Conservation (phyloP, 345 rosid species). For the Citrus maxima region DNA sequence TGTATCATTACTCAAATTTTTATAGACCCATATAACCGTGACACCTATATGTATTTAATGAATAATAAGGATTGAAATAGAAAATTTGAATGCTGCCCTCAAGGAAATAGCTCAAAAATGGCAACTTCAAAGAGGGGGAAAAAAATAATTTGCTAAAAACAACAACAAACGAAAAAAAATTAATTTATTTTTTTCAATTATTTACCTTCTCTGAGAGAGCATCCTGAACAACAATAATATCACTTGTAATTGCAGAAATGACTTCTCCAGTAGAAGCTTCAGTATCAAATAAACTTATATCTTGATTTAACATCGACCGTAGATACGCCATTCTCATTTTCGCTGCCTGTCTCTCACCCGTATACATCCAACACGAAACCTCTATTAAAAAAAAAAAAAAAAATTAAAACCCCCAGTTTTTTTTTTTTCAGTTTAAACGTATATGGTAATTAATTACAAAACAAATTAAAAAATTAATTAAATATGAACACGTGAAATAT, state of each 20-base stretch:
- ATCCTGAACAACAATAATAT: conserved; percentile 85
- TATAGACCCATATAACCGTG: not conserved
- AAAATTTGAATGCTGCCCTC: too few relatives aligned
- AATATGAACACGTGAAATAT: not conserved
- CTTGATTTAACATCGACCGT: conserved; percentile 81
- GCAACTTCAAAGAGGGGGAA: too few relatives aligned
- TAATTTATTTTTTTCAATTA: not conserved
- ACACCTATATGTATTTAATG: not conserved
- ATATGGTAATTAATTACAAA: not conserved
- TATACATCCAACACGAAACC: conserved; percentile 99
- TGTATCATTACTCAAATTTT: too few relatives aligned
- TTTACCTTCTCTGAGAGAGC: conserved; percentile 95
- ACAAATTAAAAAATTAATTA: not conserved
- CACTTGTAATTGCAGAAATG: conserved; percentile 84
- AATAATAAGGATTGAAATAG: too few relatives aligned
- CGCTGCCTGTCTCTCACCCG: conserved; percentile 93
- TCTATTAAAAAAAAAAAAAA: conserved; percentile 27
- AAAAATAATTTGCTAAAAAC: too few relatives aligned
- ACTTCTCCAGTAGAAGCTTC: conserved; percentile 94
- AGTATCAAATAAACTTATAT: conserved; percentile 82
- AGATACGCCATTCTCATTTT: conserved; percentile 94
- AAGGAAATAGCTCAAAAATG: too few relatives aligned
- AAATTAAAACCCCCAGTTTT: not conserved
- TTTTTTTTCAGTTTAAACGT: not conserved
- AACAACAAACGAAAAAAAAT: not conserved